Evolutionary conservation across 2,329 filamentous ascomycete genomes (phyloP), one percentile per base, ranked within the genome.

Genomic region (Pseudodiploospora longispora): DNA sequence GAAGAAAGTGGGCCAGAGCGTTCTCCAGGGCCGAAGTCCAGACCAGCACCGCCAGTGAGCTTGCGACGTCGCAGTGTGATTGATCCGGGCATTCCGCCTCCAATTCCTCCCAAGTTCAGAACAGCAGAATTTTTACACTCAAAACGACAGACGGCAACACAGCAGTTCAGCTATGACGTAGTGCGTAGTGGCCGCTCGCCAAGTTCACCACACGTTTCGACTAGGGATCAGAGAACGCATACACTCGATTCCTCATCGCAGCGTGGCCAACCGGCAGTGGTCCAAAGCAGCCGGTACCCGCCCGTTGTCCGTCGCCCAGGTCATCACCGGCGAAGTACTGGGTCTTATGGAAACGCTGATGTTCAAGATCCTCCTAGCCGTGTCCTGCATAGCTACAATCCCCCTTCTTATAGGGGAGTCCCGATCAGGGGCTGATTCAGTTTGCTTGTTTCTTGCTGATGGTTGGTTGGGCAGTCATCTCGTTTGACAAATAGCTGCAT

Each of bases 341-440:
- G 61, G 32, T 57, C 58, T 12, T 46, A 56, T 38, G 55, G 48
- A 10, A 27, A 55, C 30, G 10, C 43, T 32, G 49, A 46, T 30
- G n/a, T 33, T 7, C 28, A 43, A 6, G 38, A 37, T 10, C 42
- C 43, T 10, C 73, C 71, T 6, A 78, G 72, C 47, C 71, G 75
- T 1, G 64, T 78, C 8, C 60, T 78, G 6, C 76, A 79, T 59
- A 78, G 74, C 58, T 78, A 79, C 52, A 76, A 78, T 54, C 76
- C 75, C 4, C 75, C 75, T 5, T 73, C 75, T 5, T 79, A 80
- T 52, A 67, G 67, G 29, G 67, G 72, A 32, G 69, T 64, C 3
- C 75, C 74, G 0, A 76, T 78, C n/a, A 78, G 75, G 74, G 68
- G 72, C n/a, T 76, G 47, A 47, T 5, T 28, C 6, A n/a, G 12